Evolutionary conservation across 2,329 filamentous ascomycete species (phyloP).

Genomic region (Diaporthe australafricana): DNA sequence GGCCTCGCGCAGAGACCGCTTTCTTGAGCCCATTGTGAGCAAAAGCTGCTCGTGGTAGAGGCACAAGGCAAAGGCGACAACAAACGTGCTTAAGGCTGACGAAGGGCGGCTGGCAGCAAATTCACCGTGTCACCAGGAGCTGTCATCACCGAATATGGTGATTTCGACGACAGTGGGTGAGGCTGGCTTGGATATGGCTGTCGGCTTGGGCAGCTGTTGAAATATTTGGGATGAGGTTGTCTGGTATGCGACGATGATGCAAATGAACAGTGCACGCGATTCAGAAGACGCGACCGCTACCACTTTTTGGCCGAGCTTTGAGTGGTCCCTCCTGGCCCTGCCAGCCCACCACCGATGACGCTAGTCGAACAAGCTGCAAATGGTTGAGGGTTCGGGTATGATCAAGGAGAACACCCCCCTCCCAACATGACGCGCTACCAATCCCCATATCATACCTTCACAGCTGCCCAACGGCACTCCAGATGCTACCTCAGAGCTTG

Average conservation of each 20-base stretch:
- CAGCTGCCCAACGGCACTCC: neutral
- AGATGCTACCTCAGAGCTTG: neutral
- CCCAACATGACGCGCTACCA: neutral
- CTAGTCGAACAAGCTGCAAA: neutral
- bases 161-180: neutral
- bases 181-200: neutral
- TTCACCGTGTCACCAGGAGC: neutral
- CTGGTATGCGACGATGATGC: slow-evolving; percentile 34
- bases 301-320: slow-evolving; percentile 30
- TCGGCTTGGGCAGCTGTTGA: neutral
- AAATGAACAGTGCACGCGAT: slow-evolving; percentile 34
- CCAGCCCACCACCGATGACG: neutral
- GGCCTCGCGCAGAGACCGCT: slow-evolving; percentile 59
- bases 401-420: neutral
- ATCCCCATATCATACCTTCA: no score
- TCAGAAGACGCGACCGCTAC: slow-evolving; percentile 35
- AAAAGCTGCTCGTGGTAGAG: slow-evolving; percentile 3
- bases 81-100: slow-evolving; percentile 24
- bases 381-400: neutral
- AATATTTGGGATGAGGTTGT: neutral
- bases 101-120: neutral
- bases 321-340: slow-evolving; percentile 20
- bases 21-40: slow-evolving; percentile 59
- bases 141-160: slow-evolving; percentile 15
- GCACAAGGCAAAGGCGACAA: slow-evolving; percentile 11